Evolutionary conservation across 352 stramenopile species (phyloP), one percentile per base, ranked within the genome.

Genomic region (Globisporangium nodosum): DNA sequence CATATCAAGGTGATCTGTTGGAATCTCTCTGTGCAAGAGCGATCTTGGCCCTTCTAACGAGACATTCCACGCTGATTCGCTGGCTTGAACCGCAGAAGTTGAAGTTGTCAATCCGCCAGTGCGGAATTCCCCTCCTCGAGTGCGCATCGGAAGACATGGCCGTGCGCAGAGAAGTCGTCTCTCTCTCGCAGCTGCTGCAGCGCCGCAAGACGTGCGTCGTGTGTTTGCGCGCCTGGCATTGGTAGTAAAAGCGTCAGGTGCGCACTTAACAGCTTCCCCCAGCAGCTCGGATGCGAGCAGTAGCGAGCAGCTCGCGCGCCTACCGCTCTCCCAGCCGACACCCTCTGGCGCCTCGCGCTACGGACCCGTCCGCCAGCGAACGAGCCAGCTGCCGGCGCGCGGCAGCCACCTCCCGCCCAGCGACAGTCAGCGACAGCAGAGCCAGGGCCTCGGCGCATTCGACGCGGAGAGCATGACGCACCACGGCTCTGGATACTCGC

Each of bases 141-240:
- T 24, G 20, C 37, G 37, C 4, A 15, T 12, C 37, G 3, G 3
- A 49, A 48, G 12, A 24, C 33, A 92, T 92, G 81, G 71, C 77
- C 18, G 66, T 90, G 53, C 81, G 72, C 35, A 70, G 74, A 47
- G 81, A 92, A 54, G 72, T 92, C 27, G 63, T 92, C 42, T 85
- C 81, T 31, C 78, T 92, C 54, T 88, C 81, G 31, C 74, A 88
- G 69, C 65, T 92, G 6, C 73, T 92, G 31, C 70, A 79, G 66
- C 78, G 79, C 64, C 68, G 49, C 55, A 86, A 56, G 71, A 70
- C 40, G 58, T 69, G 66, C 42, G 47, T 53, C 56, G 60, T 52
- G 60, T 24, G 6, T 5, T 6, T 54, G 9, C 47, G 46, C 49
- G 33, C 7, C 20, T 13, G 47, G 30, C 73, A 58, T 31, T 60